phyloP scores from a whole-genome alignment of 2,329 filamentous ascomycete species.

The Aspergillus sp. region DNA sequence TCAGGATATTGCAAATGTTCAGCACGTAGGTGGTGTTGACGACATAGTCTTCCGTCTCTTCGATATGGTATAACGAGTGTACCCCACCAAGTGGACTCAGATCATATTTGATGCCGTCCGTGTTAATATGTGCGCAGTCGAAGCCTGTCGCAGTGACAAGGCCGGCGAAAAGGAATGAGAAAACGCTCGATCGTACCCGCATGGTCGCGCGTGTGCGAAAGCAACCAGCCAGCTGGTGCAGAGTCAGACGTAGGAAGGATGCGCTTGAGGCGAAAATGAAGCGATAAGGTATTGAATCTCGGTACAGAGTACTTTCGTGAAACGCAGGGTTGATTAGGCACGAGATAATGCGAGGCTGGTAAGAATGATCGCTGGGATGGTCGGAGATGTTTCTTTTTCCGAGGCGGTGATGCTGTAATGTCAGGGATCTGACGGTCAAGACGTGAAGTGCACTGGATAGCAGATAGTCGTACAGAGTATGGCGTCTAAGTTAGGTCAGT shows the following conservation, averaged over 20 bases:
- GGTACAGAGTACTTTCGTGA: background rate
- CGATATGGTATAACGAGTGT: conserved; percentile 28
- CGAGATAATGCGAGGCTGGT: background rate
- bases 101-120: conserved; percentile 34
- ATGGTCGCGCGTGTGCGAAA: conserved; percentile 14
- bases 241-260: background rate
- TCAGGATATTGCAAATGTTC: conserved; percentile 29
- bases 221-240: background rate
- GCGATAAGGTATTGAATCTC: no score
- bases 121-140: conserved; percentile 32
- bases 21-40: conserved; percentile 33
- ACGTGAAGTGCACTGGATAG: background rate
- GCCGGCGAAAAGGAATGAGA: conserved; percentile 22
- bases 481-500: background rate
- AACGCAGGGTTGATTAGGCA: background rate
- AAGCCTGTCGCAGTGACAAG: conserved; percentile 27
- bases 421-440: background rate
- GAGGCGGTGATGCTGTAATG: background rate
- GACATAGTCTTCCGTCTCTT: conserved; percentile 19
- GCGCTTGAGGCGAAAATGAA: background rate
- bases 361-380: background rate
- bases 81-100: conserved; percentile 32
- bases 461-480: background rate
- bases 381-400: background rate
- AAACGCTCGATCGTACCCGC: conserved; percentile 24